A percentile compares a stretch with the other conserved stretches of the same genome.
Conservation (phyloP, 371 early-diverging fungal genomes). For the Mortierella sp. region DNA sequence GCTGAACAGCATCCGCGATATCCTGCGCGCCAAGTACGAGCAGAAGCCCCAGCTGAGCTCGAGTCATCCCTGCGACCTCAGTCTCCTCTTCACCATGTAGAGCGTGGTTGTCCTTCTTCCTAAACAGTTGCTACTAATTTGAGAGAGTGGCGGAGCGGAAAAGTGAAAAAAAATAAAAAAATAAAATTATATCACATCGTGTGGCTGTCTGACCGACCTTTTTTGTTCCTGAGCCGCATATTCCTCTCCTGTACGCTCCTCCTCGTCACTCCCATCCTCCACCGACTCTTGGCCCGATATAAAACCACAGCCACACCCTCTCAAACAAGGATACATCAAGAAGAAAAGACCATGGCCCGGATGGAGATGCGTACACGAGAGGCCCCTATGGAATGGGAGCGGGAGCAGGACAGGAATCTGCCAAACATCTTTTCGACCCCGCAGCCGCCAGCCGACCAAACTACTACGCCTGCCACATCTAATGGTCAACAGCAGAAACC, state of each 20-base stretch:
- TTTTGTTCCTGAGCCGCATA: background rate
- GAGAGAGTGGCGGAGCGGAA: background rate
- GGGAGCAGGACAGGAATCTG: slow-evolving; percentile 39
- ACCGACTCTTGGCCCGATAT: background rate
- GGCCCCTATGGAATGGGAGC: slow-evolving; percentile 59
- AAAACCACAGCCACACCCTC: background rate
- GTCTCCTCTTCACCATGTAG: slow-evolving; percentile 72
- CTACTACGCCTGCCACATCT: background rate
- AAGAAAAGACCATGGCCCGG: slow-evolving; percentile 26
- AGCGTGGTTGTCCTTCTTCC: slow-evolving; percentile 11
- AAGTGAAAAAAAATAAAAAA: background rate
- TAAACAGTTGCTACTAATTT: background rate
- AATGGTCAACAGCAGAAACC: background rate
- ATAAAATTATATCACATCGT: background rate
- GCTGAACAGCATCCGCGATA: slow-evolving; percentile 73
- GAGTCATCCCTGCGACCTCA: slow-evolving; percentile 83
- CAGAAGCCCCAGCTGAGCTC: slow-evolving; percentile 87
- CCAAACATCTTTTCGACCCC: slow-evolving; percentile 44
- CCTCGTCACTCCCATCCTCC: background rate
- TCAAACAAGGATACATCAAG: background rate
- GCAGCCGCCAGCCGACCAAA: slow-evolving; percentile 12
- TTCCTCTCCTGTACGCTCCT: background rate
- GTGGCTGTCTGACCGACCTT: too few species aligned
- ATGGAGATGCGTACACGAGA: slow-evolving; percentile 48
- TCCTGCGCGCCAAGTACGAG: slow-evolving; percentile 76